Percentiles rank a stretch among this genome's conserved stretches.
phyloP scores from a whole-genome alignment of 2,329 filamentous ascomycete genomes.

The Incumbomyces lentus region DNA sequence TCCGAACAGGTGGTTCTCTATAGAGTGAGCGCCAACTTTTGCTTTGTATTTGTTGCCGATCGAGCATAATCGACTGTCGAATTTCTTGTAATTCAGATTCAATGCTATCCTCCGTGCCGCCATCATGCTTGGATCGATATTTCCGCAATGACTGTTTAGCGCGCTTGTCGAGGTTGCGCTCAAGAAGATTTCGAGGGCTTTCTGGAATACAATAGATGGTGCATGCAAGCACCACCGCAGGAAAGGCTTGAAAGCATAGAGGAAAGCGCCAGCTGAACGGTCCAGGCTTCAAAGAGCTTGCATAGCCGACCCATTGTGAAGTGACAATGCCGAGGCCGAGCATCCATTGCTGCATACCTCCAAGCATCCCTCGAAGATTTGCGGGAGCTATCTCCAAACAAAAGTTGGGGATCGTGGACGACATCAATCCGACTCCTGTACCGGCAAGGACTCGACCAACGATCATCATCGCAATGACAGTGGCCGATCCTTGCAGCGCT shows the following conservation, averaged over 20 bases:
- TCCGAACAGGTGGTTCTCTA: conserved; percentile 35
- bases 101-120: conserved; percentile 25
- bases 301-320: conserved; percentile 28
- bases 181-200: conserved; percentile 26
- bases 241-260: conserved; percentile 28
- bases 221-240: conserved; percentile 27
- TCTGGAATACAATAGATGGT: conserved; percentile 28
- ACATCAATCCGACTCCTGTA: conserved; percentile 39
- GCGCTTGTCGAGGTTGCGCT: conserved; percentile 29
- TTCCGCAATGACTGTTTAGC: not conserved
- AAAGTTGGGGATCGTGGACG: conserved; percentile 39
- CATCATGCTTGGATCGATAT: conserved; percentile 25
- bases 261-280: conserved; percentile 28
- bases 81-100: conserved; percentile 36
- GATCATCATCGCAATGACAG: conserved; percentile 36
- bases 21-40: conserved; percentile 28
- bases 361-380: conserved; percentile 30
- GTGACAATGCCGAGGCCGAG: conserved; percentile 34
- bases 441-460: conserved; percentile 42
- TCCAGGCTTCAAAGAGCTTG: conserved; percentile 22
- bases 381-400: conserved; percentile 34
- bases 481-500: conserved; percentile 28
- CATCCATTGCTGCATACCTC: conserved; percentile 37
- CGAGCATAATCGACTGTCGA: conserved; percentile 27
- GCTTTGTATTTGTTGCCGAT: not conserved